A percentile compares a stretch with the other conserved stretches of the same genome.
phyloP scores from a whole-genome alignment of 257 asterid species.

The Solanum bulbocastanum region DNA sequence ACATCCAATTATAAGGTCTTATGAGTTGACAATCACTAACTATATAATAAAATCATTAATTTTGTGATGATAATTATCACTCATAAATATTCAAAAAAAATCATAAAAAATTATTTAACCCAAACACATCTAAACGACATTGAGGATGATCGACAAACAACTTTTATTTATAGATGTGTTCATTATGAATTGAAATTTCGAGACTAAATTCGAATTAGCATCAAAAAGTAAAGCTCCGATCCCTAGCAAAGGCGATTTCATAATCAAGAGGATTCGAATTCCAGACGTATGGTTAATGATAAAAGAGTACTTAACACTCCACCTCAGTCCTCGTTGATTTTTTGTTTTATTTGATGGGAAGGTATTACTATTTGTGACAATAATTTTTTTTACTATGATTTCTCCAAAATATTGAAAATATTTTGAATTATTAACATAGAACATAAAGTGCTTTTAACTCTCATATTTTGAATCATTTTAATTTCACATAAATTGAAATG shows the following conservation, averaged over 20 bases:
- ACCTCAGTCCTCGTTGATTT: no score
- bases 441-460: neutral
- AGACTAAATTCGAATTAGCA: no score
- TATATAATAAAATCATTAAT: neutral
- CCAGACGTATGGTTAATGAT: no score
- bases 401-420: neutral
- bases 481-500: neutral
- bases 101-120: neutral
- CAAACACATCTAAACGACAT: neutral
- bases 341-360: neutral
- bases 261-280: no score
- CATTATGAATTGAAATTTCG: no score
- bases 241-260: no score
- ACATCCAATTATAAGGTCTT: slow-evolving; percentile 7
- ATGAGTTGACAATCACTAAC: neutral
- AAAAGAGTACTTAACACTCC: no score
- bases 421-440: neutral
- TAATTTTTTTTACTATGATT: neutral
- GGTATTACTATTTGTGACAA: neutral
- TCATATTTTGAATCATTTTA: neutral
- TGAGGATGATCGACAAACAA: neutral
- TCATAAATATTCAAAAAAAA: neutral
- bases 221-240: no score
- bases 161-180: neutral
- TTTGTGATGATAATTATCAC: neutral